A percentile compares a stretch with the other conserved stretches of the same genome.
phyloP scores from a whole-genome alignment of 1,139 yeast genomes.

The Candida tropicalis region DNA sequence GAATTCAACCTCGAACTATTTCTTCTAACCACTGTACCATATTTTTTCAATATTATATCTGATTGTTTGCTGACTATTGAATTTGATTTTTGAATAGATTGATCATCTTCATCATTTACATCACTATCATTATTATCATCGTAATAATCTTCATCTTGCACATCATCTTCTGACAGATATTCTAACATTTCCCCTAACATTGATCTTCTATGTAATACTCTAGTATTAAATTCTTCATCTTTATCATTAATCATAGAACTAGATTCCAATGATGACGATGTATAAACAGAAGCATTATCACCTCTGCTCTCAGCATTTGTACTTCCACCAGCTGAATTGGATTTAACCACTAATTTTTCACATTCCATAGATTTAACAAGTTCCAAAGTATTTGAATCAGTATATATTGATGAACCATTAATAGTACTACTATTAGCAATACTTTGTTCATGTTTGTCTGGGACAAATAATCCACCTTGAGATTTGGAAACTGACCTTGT shows the following conservation, averaged over 20 bases:
- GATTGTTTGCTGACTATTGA: constrained; percentile 9
- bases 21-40: constrained; percentile 14
- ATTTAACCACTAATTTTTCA: constrained; percentile 3
- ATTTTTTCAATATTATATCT: constrained; percentile 10
- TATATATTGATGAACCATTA: constrained; percentile 3
- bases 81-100: not conserved
- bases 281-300: constrained; percentile 2
- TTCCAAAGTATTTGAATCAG: not conserved
- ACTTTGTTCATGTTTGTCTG: not conserved
- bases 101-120: not conserved
- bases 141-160: constrained; percentile 7
- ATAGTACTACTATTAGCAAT: not conserved
- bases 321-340: not conserved
- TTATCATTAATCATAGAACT: not conserved
- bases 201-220: constrained; percentile 37
- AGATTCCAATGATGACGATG: not conserved
- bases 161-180: constrained; percentile 38
- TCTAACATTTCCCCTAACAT: constrained; percentile 52
- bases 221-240: constrained; percentile 16
- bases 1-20: constrained; percentile 2
- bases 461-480: not conserved
- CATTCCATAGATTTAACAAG: constrained; percentile 1
- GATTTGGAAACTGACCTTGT: not conserved
- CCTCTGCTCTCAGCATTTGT: not conserved
- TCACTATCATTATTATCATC: constrained; percentile 4